Evolutionary conservation across 345 rosid species (phyloP), one percentile per base, ranked within the genome.

Genomic region (Rhizophora apiculata): DNA sequence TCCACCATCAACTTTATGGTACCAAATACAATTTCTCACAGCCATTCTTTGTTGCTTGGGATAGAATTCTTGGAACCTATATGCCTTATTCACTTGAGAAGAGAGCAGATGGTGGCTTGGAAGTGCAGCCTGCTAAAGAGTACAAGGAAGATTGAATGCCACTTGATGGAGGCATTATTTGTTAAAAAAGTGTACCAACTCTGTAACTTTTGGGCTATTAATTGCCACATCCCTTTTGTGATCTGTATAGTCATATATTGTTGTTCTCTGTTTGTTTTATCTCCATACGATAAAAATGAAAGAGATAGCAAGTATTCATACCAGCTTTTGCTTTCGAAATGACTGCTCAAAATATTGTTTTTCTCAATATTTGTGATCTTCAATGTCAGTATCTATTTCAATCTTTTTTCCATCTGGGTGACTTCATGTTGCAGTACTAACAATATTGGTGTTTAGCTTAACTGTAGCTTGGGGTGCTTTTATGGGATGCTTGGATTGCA

Each of bases 191-290:
- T 53, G 74, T 71, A 63, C 48, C 13, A 46, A 22, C 51, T 32
- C 32, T 60, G 18, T 63, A 43, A 4, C 18, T 43, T 31, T 63
- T 63, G 6, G n/a, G 24, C 10, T 27, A 26, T 63, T 20, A 19
- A 54, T 36, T 29, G 37, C 69, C n/a, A 57, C 27, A 18, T 36
- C 20, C 7, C 9, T 64, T 58, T 34, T 29, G 64, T 58, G 49
- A 51, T 55, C n/a, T 72, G 69, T 72, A 64, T 63, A 58, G 65
- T 57, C 49, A 43, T 27, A 10, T 21, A 29, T 64, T 64, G 31
- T 64, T 56, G 63, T 71, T 63, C 64, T 19, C 27, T 71, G 15
- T 20, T 37, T 27, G 15, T 6, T 21, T 52, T 71, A 43, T 64
- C 13, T 24, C 52, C n/a, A 63, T 56, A 20, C 4, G 3, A 15